Percentiles rank a stretch among this genome's conserved stretches.
These are phyloP conservation scores for Aspergillus oerlinghausenensis DNA, from an alignment of 2,329 filamentous ascomycete species.

Conservation along the genomic window DNA sequence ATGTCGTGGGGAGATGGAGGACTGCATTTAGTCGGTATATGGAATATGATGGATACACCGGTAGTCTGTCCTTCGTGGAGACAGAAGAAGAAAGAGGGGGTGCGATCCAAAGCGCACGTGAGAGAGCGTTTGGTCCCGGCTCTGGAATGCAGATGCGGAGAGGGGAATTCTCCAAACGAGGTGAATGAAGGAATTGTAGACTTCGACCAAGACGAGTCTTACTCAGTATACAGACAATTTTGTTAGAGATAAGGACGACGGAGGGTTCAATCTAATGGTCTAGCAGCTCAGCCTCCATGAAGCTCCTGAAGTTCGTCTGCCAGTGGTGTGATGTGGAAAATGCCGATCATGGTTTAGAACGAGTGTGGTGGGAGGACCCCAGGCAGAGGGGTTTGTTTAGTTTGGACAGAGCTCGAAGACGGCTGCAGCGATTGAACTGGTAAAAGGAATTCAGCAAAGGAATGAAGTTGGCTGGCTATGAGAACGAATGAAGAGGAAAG, in stretches of 20 bases:
- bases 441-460: conserved; percentile 1
- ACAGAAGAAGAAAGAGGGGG: neutral
- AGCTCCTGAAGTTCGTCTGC: conserved; percentile 23
- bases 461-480: neutral
- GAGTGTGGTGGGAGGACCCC: conserved; percentile 1
- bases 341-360: conserved; percentile 21
- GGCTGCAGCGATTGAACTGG: neutral
- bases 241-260: neutral
- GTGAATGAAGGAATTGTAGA: neutral
- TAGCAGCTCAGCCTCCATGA: conserved; percentile 23
- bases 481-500: conserved; percentile 2
- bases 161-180: neutral
- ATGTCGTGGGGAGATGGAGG: conserved; percentile 4
- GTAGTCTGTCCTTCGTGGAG: neutral
- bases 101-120: neutral
- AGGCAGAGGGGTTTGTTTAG: neutral
- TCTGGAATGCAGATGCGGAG: neutral
- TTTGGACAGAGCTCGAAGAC: neutral
- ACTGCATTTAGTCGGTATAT: conserved; percentile 4
- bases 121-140: neutral
- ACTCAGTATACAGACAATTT: neutral
- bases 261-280: conserved; percentile 1
- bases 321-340: conserved; percentile 19
- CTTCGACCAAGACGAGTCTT: neutral
- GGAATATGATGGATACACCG: neutral